Evolutionary conservation across 768 basidiomycete species (phyloP).

Genomic region (Phaeotremella skinneri): DNA sequence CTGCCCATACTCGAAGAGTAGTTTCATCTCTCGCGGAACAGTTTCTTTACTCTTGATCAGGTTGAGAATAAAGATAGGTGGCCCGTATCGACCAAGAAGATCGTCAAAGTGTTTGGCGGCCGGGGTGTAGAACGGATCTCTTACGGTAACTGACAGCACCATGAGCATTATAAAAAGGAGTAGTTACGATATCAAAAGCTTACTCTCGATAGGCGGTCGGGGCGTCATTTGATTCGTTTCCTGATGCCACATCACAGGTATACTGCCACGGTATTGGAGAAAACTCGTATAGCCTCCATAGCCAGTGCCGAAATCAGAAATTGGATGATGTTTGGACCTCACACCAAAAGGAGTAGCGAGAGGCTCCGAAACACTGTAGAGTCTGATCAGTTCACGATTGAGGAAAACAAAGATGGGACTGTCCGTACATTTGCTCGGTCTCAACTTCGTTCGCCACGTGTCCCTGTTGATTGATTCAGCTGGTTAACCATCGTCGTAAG

Average conservation of each 20-base stretch:
- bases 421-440: conserved; percentile 77
- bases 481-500: neutral
- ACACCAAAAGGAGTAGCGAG: conserved; percentile 41
- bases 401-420: neutral
- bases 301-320: conserved; percentile 19
- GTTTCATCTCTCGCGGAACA: conserved; percentile 72
- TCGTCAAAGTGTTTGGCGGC: conserved; percentile 91
- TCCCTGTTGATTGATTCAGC: conserved; percentile 60
- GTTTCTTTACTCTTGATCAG: conserved; percentile 66
- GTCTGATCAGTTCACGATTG: neutral
- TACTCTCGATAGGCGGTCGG: conserved; percentile 93
- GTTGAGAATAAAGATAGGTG: conserved; percentile 85
- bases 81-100: conserved; percentile 82
- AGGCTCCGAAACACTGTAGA: conserved; percentile 47
- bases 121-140: conserved; percentile 91
- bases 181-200: conserved; percentile 42
- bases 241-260: conserved; percentile 95
- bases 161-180: too few species aligned
- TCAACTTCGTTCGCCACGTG: conserved; percentile 99
- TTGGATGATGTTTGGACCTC: conserved; percentile 9
- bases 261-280: conserved; percentile 93
- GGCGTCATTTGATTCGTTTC: conserved; percentile 86
- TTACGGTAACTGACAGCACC: conserved; percentile 72
- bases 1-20: conserved; percentile 84
- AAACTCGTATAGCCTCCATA: conserved; percentile 88